Percentiles rank a stretch among this genome's conserved stretches.
These are phyloP conservation scores for Meira nashicola DNA, from an alignment of 1,284 basidiomycete genomes.

Conservation along the genomic window DNA sequence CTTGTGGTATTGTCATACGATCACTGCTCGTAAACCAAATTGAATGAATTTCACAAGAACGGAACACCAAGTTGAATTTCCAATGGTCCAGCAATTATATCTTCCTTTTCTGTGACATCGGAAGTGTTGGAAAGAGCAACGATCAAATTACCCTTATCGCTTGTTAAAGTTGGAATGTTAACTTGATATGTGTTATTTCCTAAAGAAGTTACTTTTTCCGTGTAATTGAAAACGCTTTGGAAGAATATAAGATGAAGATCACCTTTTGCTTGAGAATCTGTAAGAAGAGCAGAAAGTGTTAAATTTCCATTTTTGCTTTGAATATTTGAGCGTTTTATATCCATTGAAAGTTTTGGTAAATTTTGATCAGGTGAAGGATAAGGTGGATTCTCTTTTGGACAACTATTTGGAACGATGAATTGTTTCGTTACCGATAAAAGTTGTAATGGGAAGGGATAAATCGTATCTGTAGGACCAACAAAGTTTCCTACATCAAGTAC, in stretches of 20 bases:
- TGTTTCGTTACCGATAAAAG: neutral
- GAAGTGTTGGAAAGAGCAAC: constrained; percentile 1
- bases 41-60: neutral
- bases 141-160: neutral
- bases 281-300: neutral
- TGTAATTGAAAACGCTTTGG: neutral
- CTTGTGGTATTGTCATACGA: neutral
- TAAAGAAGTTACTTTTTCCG: neutral
- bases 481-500: neutral
- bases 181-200: neutral
- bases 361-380: neutral
- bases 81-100: neutral
- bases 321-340: neutral
- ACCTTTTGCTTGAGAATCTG: neutral
- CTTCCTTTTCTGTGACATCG: neutral
- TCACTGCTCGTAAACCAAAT: neutral
- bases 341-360: neutral
- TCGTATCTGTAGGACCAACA: neutral
- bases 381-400: neutral
- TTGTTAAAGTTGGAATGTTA: neutral
- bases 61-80: neutral
- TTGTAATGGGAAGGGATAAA: neutral
- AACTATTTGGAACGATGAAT: neutral
- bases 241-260: neutral
- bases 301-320: neutral